A percentile compares a stretch with the other conserved stretches of the same genome.
Conservation (phyloP, 192 early-diverging fungal species). For the Gryganskiella cystojenkinii region DNA sequence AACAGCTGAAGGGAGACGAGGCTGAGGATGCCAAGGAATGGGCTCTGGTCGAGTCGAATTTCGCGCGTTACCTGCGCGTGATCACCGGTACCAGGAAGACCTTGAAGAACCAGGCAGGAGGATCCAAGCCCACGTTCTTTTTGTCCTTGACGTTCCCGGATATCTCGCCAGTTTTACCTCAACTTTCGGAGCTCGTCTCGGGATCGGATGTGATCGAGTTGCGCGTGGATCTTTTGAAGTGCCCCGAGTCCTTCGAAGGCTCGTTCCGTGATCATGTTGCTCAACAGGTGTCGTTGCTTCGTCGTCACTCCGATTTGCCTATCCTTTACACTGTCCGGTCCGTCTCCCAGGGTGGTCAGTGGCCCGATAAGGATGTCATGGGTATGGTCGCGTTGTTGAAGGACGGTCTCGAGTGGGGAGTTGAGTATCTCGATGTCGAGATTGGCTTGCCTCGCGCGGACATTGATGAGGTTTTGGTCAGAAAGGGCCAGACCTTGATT, state of each 20-base stretch:
- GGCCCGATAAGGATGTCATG: constrained; percentile 70
- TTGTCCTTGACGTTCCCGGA: constrained; percentile 86
- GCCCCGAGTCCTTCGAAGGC: constrained; percentile 30
- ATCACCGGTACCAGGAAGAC: constrained; percentile 59
- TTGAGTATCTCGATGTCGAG: constrained; percentile 95
- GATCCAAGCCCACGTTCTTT: constrained; percentile 75
- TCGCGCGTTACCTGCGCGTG: constrained; percentile 75
- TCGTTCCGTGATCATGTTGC: constrained; percentile 74
- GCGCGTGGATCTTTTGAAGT: constrained; percentile 86
- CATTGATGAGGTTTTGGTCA: constrained; percentile 62
- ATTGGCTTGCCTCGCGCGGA: constrained; percentile 55
- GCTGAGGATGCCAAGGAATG: constrained; percentile 67
- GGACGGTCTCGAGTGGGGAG: constrained; percentile 84
- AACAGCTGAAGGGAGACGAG: constrained; percentile 55
- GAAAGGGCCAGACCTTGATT: constrained; percentile 71
- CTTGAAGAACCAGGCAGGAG: background rate
- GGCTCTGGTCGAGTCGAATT: constrained; percentile 80
- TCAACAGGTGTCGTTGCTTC: constrained; percentile 81
- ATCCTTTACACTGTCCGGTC: constrained; percentile 96
- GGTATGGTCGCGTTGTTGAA: constrained; percentile 74
- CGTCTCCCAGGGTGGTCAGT: constrained; percentile 87
- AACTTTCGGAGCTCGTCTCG: constrained; percentile 71
- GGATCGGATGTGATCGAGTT: constrained; percentile 94
- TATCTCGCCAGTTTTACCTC: constrained; percentile 60
- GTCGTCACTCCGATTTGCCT: constrained; percentile 77